A percentile compares a stretch with the other conserved stretches of the same genome.
Evolutionary conservation across 305 asterid species (phyloP).

Genomic region (Ajuga reptans): DNA sequence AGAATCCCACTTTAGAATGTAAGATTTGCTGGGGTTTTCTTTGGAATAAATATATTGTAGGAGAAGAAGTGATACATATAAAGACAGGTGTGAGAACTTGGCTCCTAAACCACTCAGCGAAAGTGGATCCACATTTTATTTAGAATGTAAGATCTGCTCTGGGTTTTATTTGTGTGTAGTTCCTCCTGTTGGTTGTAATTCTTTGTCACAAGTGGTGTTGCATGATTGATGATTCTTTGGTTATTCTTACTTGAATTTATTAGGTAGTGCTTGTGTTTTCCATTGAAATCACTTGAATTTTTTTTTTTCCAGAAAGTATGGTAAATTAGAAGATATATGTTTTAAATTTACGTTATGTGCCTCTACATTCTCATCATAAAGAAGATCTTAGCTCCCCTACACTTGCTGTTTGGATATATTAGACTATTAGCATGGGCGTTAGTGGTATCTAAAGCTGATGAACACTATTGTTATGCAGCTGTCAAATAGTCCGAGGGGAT

Average conservation of each 20-base stretch:
- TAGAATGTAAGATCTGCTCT: too few relatives aligned
- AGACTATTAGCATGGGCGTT: not conserved
- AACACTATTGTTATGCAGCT: constrained; percentile 20
- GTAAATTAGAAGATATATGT: not conserved
- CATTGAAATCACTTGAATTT: not conserved
- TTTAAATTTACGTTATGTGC: not conserved
- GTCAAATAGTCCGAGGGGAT: constrained; percentile 12
- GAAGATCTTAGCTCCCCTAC: not conserved
- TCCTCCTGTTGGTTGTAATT: not conserved
- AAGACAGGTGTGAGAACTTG: not conserved
- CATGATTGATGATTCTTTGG: not conserved
- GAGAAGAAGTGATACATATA: not conserved
- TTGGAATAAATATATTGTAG: not conserved
- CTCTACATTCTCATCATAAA: not conserved
- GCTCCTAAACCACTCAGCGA: not conserved
- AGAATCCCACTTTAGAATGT: not conserved
- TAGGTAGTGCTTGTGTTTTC: not conserved
- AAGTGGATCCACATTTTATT: not conserved
- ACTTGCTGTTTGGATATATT: not conserved
- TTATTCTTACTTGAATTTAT: not conserved
- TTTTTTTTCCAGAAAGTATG: too few relatives aligned
- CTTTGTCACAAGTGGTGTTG: not conserved
- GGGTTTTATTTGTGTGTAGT: too few relatives aligned
- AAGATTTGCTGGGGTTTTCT: not conserved
- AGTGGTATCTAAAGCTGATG: constrained; percentile 11